These are phyloP conservation scores for Apiosordaria backusii DNA, from an alignment of 495 filamentous ascomycete genomes.

Conservation along the genomic window DNA sequence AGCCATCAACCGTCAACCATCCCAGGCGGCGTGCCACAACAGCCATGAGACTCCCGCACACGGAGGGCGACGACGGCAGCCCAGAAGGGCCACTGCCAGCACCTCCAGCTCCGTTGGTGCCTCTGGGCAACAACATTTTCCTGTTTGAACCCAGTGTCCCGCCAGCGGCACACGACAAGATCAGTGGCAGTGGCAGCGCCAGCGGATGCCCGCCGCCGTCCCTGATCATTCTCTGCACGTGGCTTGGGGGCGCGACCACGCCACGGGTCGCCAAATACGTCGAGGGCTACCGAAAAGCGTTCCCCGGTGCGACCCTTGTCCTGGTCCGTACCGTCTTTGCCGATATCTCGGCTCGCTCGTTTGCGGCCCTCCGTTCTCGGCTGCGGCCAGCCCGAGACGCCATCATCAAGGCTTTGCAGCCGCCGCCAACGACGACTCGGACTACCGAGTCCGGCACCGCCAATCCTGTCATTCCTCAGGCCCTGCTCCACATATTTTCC, in stretches of 20 bases:
- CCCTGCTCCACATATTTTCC: neutral
- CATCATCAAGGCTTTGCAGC: neutral
- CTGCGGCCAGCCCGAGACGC: neutral
- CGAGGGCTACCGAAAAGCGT: neutral
- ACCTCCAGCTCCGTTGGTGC: neutral
- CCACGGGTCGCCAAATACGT: neutral
- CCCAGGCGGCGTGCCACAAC: too few relatives aligned
- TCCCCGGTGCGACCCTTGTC: neutral
- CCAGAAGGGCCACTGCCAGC: neutral
- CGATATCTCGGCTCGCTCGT: neutral
- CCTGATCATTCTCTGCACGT: neutral
- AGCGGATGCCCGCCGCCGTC: neutral
- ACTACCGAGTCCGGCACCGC: neutral
- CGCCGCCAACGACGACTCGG: neutral
- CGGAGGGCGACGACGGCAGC: neutral
- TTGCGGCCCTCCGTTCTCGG: neutral
- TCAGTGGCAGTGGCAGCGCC: neutral
- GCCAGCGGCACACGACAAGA: neutral
- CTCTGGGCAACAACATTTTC: neutral
- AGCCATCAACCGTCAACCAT: neutral
- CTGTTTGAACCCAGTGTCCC: neutral
- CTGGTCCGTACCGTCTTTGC: neutral
- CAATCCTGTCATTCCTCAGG: neutral
- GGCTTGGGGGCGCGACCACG: neutral
- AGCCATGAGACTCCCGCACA: neutral